Conservation (phyloP, 768 basidiomycete species). For the Russula emetica region DNA sequence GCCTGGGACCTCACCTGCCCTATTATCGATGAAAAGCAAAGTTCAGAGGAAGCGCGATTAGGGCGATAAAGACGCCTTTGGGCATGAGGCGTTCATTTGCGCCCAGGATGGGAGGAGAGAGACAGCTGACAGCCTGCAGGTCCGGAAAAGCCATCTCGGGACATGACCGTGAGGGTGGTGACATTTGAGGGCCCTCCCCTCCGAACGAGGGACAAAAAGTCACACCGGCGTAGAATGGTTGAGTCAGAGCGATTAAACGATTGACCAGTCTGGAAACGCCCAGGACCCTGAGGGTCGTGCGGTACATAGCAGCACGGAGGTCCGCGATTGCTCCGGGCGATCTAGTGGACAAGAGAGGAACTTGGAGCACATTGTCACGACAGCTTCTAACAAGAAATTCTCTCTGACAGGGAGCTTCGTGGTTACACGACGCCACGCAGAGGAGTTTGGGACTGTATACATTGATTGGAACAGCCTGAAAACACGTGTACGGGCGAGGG, state of each 20-base stretch:
- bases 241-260: constrained; percentile 18
- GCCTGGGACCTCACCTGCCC: constrained; percentile 24
- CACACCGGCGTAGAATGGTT: constrained; percentile 3
- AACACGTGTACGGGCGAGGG: constrained; percentile 17
- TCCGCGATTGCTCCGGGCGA: constrained; percentile 27
- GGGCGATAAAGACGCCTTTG: constrained; percentile 27
- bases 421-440: constrained; percentile 26
- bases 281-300: constrained; percentile 18
- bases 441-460: constrained; percentile 2
- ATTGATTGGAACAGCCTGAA: constrained; percentile 22
- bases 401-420: constrained; percentile 24
- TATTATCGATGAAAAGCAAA: constrained; percentile 29
- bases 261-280: constrained; percentile 17
- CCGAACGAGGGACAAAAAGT: constrained; percentile 14
- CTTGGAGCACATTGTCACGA: constrained; percentile 20
- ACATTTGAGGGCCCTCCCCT: constrained; percentile 23
- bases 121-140: constrained; percentile 27
- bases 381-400: constrained; percentile 26
- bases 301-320: constrained; percentile 15
- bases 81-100: constrained; percentile 30
- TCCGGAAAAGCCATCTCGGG: constrained; percentile 23
- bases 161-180: constrained; percentile 26
- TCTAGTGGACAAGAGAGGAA: constrained; percentile 19
- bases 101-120: constrained; percentile 28
- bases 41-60: constrained; percentile 28